These are phyloP conservation scores for Protomyces inouyei DNA, from an alignment of 1,139 yeast genomes.

Conservation along the genomic window DNA sequence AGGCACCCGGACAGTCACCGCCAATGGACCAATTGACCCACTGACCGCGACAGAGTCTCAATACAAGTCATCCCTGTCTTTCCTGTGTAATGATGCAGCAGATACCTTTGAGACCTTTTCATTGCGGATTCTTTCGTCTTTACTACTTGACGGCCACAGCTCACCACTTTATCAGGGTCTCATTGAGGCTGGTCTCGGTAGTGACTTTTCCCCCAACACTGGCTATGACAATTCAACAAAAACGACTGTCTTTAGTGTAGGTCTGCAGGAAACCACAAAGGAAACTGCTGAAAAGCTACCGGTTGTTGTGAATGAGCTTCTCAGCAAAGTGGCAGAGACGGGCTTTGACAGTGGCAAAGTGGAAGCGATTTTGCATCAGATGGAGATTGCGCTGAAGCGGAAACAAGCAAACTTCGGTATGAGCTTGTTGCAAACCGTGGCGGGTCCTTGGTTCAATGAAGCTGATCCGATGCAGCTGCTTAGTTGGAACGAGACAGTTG, in stretches of 20 bases:
- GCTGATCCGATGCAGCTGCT: slow-evolving; percentile 64
- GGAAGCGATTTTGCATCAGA: slow-evolving; percentile 80
- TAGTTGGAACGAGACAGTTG: slow-evolving; percentile 58
- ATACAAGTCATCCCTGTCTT: slow-evolving; percentile 73
- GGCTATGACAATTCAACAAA: slow-evolving; percentile 85
- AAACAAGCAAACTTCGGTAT: slow-evolving; percentile 90
- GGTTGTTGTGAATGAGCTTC: slow-evolving; percentile 45
- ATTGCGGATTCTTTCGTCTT: slow-evolving; percentile 62
- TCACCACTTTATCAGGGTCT: slow-evolving; percentile 81
- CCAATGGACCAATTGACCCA: slow-evolving; percentile 77
- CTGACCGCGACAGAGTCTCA: slow-evolving; percentile 70
- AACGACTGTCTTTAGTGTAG: slow-evolving; percentile 72
- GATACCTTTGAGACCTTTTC: slow-evolving; percentile 67
- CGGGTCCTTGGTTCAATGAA: slow-evolving; percentile 80
- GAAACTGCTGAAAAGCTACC: slow-evolving; percentile 44
- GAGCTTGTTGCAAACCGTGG: slow-evolving; percentile 63
- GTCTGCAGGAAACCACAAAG: slow-evolving; percentile 67
- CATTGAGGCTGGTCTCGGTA: slow-evolving; percentile 77
- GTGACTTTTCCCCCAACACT: slow-evolving; percentile 81
- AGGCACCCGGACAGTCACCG: slow-evolving; percentile 41
- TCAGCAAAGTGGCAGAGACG: slow-evolving; percentile 38
- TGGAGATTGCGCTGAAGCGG: slow-evolving; percentile 76
- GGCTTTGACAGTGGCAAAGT: slow-evolving; percentile 60
- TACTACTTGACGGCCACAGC: slow-evolving; percentile 85
- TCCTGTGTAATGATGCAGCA: slow-evolving; percentile 74